A percentile compares a stretch with the other conserved stretches of the same genome.
These are phyloP conservation scores for Microbotryum scabiosae DNA, from an alignment of 1,284 basidiomycete species.

Conservation along the genomic window DNA sequence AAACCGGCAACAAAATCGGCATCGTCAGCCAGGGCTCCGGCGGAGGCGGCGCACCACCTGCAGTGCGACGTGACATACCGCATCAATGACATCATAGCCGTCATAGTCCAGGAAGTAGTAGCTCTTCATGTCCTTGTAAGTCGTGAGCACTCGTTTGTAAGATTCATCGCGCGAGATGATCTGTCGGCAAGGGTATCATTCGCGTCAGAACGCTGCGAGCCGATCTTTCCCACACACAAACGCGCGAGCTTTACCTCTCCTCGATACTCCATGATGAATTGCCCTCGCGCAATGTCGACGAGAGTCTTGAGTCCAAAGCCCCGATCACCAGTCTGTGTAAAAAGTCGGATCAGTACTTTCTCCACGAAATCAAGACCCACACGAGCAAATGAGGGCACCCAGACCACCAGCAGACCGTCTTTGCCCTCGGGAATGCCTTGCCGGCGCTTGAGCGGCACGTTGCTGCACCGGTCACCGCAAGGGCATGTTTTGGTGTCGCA, in stretches of 20 bases:
- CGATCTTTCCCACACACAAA: not conserved
- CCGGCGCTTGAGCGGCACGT: slow-evolving; percentile 35
- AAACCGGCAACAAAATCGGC: not conserved
- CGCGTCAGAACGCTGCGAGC: not conserved
- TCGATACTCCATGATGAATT: slow-evolving; percentile 46
- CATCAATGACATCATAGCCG: slow-evolving; percentile 45
- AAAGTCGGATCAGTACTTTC: not conserved
- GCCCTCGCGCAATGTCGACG: slow-evolving; percentile 41
- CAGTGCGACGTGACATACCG: slow-evolving; percentile 34
- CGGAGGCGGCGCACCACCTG: too few species aligned
- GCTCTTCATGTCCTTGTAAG: slow-evolving; percentile 36
- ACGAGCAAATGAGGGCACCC: slow-evolving; percentile 8
- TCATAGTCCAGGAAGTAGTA: slow-evolving; percentile 46
- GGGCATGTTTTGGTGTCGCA: slow-evolving; percentile 44
- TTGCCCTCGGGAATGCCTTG: slow-evolving; percentile 38
- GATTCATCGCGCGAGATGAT: slow-evolving; percentile 35
- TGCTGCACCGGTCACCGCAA: slow-evolving; percentile 37
- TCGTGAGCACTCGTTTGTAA: slow-evolving; percentile 28
- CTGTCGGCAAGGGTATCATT: not conserved
- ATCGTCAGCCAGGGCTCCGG: not conserved
- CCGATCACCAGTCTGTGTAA: slow-evolving; percentile 41
- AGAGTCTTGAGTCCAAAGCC: slow-evolving; percentile 44
- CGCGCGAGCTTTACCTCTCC: slow-evolving; percentile 39
- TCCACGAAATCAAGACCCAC: not conserved
- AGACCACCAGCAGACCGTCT: slow-evolving; percentile 28